A percentile compares a stretch with the other conserved stretches of the same genome.
Evolutionary conservation across 2,329 filamentous ascomycete genomes (phyloP).

Genomic region (Colletotrichum agaves): DNA sequence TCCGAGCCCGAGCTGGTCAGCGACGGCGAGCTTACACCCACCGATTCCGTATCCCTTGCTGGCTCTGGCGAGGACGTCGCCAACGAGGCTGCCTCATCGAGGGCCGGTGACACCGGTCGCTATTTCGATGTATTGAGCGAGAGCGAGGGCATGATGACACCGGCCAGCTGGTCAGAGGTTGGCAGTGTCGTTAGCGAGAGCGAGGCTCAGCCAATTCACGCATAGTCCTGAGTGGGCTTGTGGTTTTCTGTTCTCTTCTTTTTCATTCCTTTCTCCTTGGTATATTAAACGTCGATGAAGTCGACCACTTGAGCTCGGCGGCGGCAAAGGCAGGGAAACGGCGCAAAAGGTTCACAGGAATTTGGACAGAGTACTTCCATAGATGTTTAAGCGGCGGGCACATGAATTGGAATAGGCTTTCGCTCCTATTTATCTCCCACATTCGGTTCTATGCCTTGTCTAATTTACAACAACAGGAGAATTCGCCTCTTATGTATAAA

Average conservation of each 20-base stretch:
- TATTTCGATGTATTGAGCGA: constrained; percentile 69
- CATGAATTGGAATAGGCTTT: constrained; percentile 1
- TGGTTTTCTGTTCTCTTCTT: not conserved
- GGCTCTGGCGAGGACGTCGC: constrained; percentile 62
- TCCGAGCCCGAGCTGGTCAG: constrained; percentile 65
- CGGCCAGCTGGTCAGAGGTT: constrained; percentile 73
- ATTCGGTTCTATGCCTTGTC: not conserved
- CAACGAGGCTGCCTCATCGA: constrained; percentile 53
- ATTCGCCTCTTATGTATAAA: no score
- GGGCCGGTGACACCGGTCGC: constrained; percentile 50
- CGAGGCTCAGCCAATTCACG: constrained; percentile 51
- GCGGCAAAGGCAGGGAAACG: constrained; percentile 6
- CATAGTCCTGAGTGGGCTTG: constrained; percentile 38
- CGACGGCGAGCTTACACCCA: constrained; percentile 67
- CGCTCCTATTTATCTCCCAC: not conserved
- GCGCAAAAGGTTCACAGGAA: constrained; percentile 33
- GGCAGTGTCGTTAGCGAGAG: constrained; percentile 71
- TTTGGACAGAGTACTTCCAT: constrained; percentile 22
- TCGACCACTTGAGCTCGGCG: constrained; percentile 5
- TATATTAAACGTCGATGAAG: not conserved
- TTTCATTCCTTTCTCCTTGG: constrained; percentile 6
- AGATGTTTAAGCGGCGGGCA: constrained; percentile 21
- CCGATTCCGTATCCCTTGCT: constrained; percentile 66
- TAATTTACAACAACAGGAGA: no score
- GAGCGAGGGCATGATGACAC: constrained; percentile 68